Conservation (phyloP, 805 yeast genomes). For the Teunomyces funiuensis region DNA sequence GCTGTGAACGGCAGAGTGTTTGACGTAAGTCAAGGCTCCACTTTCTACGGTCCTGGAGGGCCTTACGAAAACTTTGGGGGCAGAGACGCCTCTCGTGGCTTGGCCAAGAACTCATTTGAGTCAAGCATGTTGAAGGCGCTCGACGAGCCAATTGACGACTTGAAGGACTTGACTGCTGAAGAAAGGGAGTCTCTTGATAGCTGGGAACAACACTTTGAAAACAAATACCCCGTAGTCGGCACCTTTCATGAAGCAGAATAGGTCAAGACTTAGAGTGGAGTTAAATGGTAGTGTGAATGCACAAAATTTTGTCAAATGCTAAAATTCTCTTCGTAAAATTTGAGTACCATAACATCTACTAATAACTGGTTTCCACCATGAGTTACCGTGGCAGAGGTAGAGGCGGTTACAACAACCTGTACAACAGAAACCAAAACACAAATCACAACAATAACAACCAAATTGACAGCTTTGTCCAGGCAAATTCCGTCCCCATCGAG, state of each 20-base stretch:
- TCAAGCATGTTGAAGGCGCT: slow-evolving; percentile 59
- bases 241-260: slow-evolving; percentile 40
- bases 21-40: slow-evolving; percentile 77
- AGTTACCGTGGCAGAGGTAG: slow-evolving; percentile 40
- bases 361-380: slow-evolving; percentile 21
- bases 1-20: slow-evolving; percentile 85
- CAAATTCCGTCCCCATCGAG: slow-evolving; percentile 52
- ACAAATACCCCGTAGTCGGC: slow-evolving; percentile 83
- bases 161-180: slow-evolving; percentile 56
- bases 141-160: slow-evolving; percentile 74
- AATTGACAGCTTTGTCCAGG: slow-evolving; percentile 27
- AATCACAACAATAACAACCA: slow-evolving; percentile 17
- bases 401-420: slow-evolving; percentile 14
- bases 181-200: slow-evolving; percentile 71
- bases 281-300: slow-evolving; percentile 4
- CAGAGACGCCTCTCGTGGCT: slow-evolving; percentile 90
- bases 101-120: slow-evolving; percentile 87
- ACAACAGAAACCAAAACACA: slow-evolving; percentile 13
- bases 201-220: slow-evolving; percentile 82
- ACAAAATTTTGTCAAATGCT: not conserved
- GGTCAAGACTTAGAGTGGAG: not conserved
- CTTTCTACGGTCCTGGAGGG: slow-evolving; percentile 94
- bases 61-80: slow-evolving; percentile 96
- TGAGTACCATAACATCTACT: slow-evolving; percentile 4
- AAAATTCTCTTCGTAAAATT: slow-evolving; percentile 5